These are phyloP conservation scores for Boletus sp. DNA, from an alignment of 768 basidiomycete species.

Conservation along the genomic window DNA sequence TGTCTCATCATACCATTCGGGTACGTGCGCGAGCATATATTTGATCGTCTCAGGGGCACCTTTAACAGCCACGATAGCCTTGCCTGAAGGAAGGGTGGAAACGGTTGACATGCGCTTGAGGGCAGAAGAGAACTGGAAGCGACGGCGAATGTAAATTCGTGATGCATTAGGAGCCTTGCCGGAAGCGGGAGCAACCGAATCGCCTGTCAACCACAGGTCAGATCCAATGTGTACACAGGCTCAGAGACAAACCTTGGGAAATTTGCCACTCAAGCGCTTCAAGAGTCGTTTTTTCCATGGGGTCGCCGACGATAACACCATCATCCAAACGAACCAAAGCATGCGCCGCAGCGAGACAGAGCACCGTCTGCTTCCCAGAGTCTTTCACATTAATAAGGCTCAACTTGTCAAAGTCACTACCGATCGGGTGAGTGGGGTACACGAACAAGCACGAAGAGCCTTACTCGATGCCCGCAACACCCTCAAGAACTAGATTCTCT, in stretches of 20 bases:
- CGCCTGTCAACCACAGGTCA: slow-evolving; percentile 39
- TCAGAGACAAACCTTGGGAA: slow-evolving; percentile 48
- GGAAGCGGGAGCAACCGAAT: slow-evolving; percentile 61
- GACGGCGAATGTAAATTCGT: slow-evolving; percentile 73
- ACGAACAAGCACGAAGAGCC: slow-evolving; percentile 27
- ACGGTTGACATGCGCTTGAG: slow-evolving; percentile 98
- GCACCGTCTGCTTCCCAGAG: slow-evolving; percentile 71
- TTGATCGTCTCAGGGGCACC: slow-evolving; percentile 98
- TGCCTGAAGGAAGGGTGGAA: slow-evolving; percentile 60
- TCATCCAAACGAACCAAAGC: slow-evolving; percentile 94
- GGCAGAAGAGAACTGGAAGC: slow-evolving; percentile 97
- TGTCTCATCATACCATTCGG: slow-evolving; percentile 85
- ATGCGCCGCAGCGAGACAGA: slow-evolving; percentile 91
- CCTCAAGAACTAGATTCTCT: slow-evolving; percentile 92
- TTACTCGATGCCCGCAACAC: slow-evolving; percentile 88
- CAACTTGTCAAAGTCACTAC: slow-evolving; percentile 55
- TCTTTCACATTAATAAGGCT: slow-evolving; percentile 80
- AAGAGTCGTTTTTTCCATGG: slow-evolving; percentile 97
- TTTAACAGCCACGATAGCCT: slow-evolving; percentile 75
- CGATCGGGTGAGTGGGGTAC: neutral
- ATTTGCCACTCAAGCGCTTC: slow-evolving; percentile 90
- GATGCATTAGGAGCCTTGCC: slow-evolving; percentile 52
- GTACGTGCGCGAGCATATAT: slow-evolving; percentile 72
- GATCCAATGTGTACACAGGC: neutral
- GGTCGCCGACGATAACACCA: slow-evolving; percentile 92